Base-by-base conservation (phyloP, 129 eudicot genomes). In the Escallonia herrerae region DNA sequence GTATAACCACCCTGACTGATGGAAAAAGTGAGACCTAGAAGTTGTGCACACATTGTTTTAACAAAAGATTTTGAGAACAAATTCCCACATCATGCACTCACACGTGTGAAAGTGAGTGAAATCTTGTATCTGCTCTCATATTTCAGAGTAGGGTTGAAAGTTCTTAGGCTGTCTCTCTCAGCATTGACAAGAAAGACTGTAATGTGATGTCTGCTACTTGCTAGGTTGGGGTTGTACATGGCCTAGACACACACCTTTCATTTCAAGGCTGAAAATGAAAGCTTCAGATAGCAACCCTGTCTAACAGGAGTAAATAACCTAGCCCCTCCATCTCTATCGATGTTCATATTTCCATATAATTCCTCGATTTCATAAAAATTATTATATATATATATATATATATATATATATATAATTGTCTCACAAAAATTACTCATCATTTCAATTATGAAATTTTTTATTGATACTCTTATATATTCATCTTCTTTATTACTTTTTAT, bases 161-260 rank as follows among this genome's bases (percentile, higher is more conserved):
- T 43, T 46, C 56, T 55, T 41, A 59, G 72, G 67, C 72, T 74
- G 78, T 74, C 78, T 65, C 62, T 58, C 72, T 54, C 72, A 54
- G 52, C 74, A 66, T 58, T 48, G 62, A 66, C 72, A 74, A 59
- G 58, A 49, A 67, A 74, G 60, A 43, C 67, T 63, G 53, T 52
- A 64, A 64, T 9, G 40, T 39, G 64, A 59, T 70, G 74, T 70
- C 67, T 70, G 60, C 67, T 59, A 22, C 33, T 22, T 22, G 33
- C 33, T 53, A 61, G 69, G 11, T 53, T 38, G 45, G 43, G 70
- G 39, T 22, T 43, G 43, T 40, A 50, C 58, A 12, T 53, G 58
- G 60, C 15, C 60, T 66, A 8, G 10, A 51, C 49, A n/a, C n/a
- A n/a, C n/a, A 66, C 61, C 45, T 15, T 38, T 66, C 52, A 51